Conservation (phyloP, 2,329 filamentous ascomycete genomes). For the Blastomyces silverae region DNA sequence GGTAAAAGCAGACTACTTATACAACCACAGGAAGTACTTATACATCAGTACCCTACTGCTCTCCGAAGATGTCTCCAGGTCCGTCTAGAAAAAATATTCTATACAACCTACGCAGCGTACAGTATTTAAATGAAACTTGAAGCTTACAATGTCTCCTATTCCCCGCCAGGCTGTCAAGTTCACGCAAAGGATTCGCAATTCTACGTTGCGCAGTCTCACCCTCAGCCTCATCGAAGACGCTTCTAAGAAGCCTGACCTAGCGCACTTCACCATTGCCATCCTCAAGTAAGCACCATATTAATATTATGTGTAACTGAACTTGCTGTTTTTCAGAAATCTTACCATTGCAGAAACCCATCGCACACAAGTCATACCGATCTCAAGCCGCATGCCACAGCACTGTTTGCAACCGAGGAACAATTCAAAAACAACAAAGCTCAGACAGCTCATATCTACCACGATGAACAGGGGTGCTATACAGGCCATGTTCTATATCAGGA, state of each 20-base stretch:
- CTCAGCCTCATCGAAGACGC: conserved; percentile 3
- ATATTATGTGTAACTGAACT: conserved; percentile 1
- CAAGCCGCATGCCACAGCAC: background rate
- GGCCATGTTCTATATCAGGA: background rate
- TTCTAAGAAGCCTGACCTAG: conserved; percentile 1
- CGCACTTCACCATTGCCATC: conserved; percentile 1
- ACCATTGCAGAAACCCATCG: conserved; percentile 1
- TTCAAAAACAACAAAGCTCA: conserved; percentile 4
- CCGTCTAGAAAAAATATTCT: background rate
- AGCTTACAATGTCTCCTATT: conserved; percentile 8
- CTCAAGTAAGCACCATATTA: conserved; percentile 2
- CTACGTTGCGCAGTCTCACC: background rate
- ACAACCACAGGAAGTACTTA: conserved; percentile 5
- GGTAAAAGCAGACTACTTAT: conserved; percentile 3
- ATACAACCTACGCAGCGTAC: background rate
- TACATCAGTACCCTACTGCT: background rate
- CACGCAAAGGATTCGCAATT: conserved; percentile 3
- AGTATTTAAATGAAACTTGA: background rate
- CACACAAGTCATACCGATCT: background rate
- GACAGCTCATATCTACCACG: conserved; percentile 2
- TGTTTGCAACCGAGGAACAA: conserved; percentile 3
- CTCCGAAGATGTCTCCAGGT: conserved; percentile 1
- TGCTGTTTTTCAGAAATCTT: background rate
- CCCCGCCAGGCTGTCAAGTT: background rate
- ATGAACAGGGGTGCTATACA: background rate